phyloP scores from a whole-genome alignment of 768 basidiomycete genomes.

The Lactifluus piperatus region DNA sequence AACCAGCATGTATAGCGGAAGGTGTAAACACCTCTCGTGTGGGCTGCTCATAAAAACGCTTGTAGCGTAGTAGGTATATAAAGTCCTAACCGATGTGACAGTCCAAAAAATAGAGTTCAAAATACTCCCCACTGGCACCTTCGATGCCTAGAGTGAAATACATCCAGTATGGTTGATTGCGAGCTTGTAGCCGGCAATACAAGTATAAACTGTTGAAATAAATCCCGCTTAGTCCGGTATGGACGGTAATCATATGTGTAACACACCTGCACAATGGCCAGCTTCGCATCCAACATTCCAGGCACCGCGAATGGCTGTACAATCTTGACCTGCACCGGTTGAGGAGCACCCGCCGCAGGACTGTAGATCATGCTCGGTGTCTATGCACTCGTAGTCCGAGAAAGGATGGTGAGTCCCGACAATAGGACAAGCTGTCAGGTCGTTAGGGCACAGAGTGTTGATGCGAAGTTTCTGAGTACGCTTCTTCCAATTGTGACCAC shows the following conservation, averaged over 20 bases:
- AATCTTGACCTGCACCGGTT: constrained; percentile 59
- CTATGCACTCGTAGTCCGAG: constrained; percentile 54
- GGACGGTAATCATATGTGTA: background rate
- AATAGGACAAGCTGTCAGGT: constrained; percentile 51
- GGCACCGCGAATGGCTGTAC: constrained; percentile 53
- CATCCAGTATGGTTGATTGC: constrained; percentile 38
- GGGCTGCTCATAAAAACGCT: background rate
- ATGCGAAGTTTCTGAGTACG: constrained; percentile 31
- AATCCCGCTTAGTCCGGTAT: constrained; percentile 1
- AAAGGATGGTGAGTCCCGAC: constrained; percentile 26
- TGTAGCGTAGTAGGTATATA: background rate
- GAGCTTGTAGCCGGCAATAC: constrained; percentile 39
- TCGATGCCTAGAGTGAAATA: constrained; percentile 25
- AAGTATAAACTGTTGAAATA: constrained; percentile 37
- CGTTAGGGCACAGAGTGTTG: constrained; percentile 41
- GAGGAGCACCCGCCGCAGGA: constrained; percentile 72
- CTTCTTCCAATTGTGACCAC: constrained; percentile 22
- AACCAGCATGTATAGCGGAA: no score
- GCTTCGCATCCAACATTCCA: constrained; percentile 64
- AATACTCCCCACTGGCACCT: background rate
- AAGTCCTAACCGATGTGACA: background rate
- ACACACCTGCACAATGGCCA: constrained; percentile 46
- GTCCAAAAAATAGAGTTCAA: background rate
- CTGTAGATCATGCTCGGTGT: constrained; percentile 51
- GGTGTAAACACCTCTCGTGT: no score